Percentiles rank a stretch among this genome's conserved stretches.
Evolutionary conservation across 495 filamentous ascomycete genomes (phyloP).

Genomic region (Penicillium parvum): DNA sequence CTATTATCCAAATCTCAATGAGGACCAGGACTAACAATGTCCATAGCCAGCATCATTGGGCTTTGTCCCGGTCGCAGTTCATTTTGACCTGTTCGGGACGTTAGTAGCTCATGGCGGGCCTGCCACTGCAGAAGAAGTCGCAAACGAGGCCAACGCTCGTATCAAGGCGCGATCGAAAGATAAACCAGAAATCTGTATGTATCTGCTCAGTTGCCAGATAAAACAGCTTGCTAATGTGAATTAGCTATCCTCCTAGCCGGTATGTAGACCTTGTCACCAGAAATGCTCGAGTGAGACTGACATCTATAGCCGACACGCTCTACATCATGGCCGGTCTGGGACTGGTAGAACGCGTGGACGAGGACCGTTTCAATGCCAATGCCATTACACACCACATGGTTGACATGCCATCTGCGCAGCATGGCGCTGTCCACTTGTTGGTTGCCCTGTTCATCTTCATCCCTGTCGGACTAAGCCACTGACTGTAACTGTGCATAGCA

Average conservation of each 20-base stretch:
- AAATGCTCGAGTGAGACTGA: background rate
- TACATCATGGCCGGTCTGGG: constrained; percentile 35
- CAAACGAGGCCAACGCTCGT: constrained; percentile 14
- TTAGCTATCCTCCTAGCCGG: background rate
- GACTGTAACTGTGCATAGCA: constrained; percentile 16
- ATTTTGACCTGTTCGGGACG: constrained; percentile 31
- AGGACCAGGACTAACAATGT: background rate
- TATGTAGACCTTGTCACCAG: background rate
- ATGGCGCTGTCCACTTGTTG: constrained; percentile 40
- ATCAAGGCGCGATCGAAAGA: constrained; percentile 5
- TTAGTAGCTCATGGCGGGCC: constrained; percentile 20
- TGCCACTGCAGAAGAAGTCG: constrained; percentile 24
- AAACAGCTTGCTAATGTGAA: background rate
- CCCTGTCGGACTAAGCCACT: background rate
- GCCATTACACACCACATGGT: constrained; percentile 33
- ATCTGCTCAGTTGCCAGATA: background rate
- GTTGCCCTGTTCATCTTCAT: background rate
- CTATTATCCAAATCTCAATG: background rate
- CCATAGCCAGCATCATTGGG: constrained; percentile 30
- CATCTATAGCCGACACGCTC: constrained; percentile 29
- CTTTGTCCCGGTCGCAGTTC: constrained; percentile 35
- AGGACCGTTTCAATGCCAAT: constrained; percentile 28
- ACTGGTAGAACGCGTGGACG: constrained; percentile 26
- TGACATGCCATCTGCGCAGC: constrained; percentile 30
- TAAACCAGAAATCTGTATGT: constrained; percentile 22